Conservation (phyloP, 2,329 filamentous ascomycete genomes). For the Aspergillus aculeatinus region DNA sequence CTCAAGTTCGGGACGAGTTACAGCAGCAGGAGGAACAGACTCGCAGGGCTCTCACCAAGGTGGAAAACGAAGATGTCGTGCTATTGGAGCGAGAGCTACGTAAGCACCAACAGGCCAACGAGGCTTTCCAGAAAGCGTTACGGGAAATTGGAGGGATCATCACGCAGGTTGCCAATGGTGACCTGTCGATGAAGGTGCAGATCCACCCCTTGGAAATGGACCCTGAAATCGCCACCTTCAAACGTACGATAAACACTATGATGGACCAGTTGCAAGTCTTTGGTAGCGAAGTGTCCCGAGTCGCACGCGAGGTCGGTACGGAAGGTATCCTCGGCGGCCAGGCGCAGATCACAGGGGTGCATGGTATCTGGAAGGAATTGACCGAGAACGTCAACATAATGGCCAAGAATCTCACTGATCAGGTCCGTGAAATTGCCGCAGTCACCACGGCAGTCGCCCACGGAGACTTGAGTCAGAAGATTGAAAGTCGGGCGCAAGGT, state of each 20-base stretch:
- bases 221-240: conserved; percentile 96
- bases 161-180: conserved; percentile 90
- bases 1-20: conserved; percentile 80
- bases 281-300: conserved; percentile 90
- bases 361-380: conserved; percentile 96
- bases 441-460: conserved; percentile 82
- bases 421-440: conserved; percentile 81
- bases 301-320: conserved; percentile 93
- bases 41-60: conserved; percentile 74
- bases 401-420: conserved; percentile 78
- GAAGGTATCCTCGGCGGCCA: conserved; percentile 93
- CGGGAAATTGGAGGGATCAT: conserved; percentile 97
- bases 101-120: conserved; percentile 97
- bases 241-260: conserved; percentile 98
- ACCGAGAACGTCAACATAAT: conserved; percentile 87
- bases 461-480: conserved; percentile 80
- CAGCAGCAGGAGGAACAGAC: conserved; percentile 82
- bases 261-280: conserved; percentile 98
- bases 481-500: conserved; percentile 74
- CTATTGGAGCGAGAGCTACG: conserved; percentile 88
- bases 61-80: conserved; percentile 84
- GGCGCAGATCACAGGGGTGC: conserved; percentile 88
- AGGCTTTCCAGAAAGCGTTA: conserved; percentile 96
- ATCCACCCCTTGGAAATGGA: conserved; percentile 97
- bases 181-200: conserved; percentile 93